Evolutionary conservation across 2,329 filamentous ascomycete genomes (phyloP), one percentile per base, ranked within the genome.

Genomic region (Septoria linicola): DNA sequence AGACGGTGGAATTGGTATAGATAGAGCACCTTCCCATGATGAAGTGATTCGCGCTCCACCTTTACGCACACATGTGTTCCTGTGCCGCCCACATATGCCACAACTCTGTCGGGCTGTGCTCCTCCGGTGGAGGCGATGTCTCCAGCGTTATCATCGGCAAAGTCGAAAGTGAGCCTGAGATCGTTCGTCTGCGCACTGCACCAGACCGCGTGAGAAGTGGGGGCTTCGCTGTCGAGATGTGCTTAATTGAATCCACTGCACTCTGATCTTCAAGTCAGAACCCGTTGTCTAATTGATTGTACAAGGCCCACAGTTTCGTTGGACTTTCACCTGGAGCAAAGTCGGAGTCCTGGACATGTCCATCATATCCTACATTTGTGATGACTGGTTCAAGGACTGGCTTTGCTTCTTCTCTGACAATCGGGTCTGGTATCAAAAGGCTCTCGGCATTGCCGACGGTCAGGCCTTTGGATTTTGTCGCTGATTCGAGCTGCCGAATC

Each of bases 1-100:
- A 74, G 70, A 46, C 75, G 77, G 57, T 78, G 78, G 74, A 68
- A 66, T 14, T 86, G 82, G 83, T 71, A 75, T 16, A 51, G 42
- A 16, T 61, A 51, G 32, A 27, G 23, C 5, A 27, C 10, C n/a
- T n/a, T n/a, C n/a, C n/a, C n/a, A n/a, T n/a, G n/a, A 27, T 27
- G 23, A 5, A 27, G 23, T 10, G 10, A 27, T 27, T 27, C 10
- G 23, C 5, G 5, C 23, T 10, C 23, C 10, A 27, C 10, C 5
- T 27, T 20, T n/a, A n/a, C 14, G 19, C 25, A 10, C 36, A 6
- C n/a, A 20, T 14, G 1, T 30, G 21, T 39, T 14, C 25, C 27
- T 50, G 40, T 19, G 17, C 10, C 11, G 17, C 25, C 25, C 43
- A 36, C 6, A 19, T 35, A 3, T 37, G 31, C 31, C 32, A 37